A percentile compares a stretch with the other conserved stretches of the same genome.
Conservation (phyloP, 108 stramenopile species). For the Skeletonema menzelii region DNA sequence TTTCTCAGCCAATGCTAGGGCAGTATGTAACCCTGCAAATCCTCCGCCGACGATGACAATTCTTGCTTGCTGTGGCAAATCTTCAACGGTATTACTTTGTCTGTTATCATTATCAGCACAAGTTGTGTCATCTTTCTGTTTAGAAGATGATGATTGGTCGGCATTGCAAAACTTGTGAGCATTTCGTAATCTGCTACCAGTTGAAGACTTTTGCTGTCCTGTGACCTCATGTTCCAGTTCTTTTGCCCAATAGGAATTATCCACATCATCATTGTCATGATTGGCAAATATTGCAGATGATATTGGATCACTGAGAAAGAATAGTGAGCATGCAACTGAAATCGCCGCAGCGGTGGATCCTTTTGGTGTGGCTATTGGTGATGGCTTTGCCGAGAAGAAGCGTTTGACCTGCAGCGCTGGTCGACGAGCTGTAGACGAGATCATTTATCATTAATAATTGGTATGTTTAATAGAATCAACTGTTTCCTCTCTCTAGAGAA, state of each 20-base stretch:
- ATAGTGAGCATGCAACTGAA: not conserved
- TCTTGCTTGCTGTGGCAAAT: conserved; percentile 9
- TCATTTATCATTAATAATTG: too few species aligned
- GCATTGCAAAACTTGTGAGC: not conserved
- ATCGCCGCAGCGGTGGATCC: not conserved
- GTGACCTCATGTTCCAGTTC: not conserved
- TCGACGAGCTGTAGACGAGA: not conserved
- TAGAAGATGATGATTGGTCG: not conserved
- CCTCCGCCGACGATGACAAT: conserved; percentile 39
- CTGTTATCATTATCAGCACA: too few species aligned
- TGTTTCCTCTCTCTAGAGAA: too few species aligned
- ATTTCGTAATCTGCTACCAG: conserved; percentile 15
- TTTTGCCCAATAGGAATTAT: conserved; percentile 29
- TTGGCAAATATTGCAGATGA: conserved; percentile 2
- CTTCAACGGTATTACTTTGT: too few species aligned
- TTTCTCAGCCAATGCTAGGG: conserved; percentile 23
- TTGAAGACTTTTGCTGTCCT: not conserved
- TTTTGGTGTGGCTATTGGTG: not conserved
- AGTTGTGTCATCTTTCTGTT: too few species aligned
- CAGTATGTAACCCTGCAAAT: conserved; percentile 36
- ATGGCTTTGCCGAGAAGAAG: not conserved
- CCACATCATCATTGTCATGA: not conserved
- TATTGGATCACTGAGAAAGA: conserved; percentile 24
- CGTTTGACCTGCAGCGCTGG: not conserved
- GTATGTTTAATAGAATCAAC: too few species aligned